phyloP scores from a whole-genome alignment of 1,284 basidiomycete species.

The Ustilago lituana region DNA sequence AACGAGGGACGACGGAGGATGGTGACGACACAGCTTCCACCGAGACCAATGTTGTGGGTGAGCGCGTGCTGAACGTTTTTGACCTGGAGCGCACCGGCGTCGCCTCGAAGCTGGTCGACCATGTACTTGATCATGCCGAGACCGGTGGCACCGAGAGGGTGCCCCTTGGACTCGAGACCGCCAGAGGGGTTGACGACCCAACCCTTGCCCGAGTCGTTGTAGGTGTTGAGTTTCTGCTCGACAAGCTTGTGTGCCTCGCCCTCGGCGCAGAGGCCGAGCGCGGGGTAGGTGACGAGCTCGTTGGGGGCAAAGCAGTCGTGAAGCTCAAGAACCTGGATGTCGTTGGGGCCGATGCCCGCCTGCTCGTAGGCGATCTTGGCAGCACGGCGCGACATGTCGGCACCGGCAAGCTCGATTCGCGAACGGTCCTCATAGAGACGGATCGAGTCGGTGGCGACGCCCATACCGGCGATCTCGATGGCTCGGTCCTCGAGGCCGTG shows the following conservation, averaged over 20 bases:
- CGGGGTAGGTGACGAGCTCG: constrained; percentile 82
- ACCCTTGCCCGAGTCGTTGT: constrained; percentile 73
- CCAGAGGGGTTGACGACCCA: constrained; percentile 86
- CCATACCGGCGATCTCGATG: constrained; percentile 72
- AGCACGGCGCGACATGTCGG: constrained; percentile 76
- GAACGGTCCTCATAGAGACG: constrained; percentile 59
- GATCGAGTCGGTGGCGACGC: constrained; percentile 59
- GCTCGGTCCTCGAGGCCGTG: constrained; percentile 84
- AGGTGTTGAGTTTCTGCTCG: constrained; percentile 81
- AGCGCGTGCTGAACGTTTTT: constrained; percentile 82
- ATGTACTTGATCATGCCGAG: constrained; percentile 89
- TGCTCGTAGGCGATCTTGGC: constrained; percentile 78
- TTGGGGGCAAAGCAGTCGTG: constrained; percentile 81
- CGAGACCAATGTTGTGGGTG: constrained; percentile 84
- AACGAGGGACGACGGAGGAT: constrained; percentile 52
- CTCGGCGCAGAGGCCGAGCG: constrained; percentile 77
- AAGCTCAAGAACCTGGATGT: constrained; percentile 83
- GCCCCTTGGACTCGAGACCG: constrained; percentile 84
- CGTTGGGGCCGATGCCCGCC: constrained; percentile 77
- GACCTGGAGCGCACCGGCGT: constrained; percentile 70
- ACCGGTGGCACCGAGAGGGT: constrained; percentile 82
- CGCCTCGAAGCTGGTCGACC: constrained; percentile 71
- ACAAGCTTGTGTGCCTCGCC: constrained; percentile 81
- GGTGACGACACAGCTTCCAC: constrained; percentile 69
- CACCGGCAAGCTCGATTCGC: constrained; percentile 62